Conservation (phyloP, 352 stramenopile species). For the Hyaloperonospora brassicae region DNA sequence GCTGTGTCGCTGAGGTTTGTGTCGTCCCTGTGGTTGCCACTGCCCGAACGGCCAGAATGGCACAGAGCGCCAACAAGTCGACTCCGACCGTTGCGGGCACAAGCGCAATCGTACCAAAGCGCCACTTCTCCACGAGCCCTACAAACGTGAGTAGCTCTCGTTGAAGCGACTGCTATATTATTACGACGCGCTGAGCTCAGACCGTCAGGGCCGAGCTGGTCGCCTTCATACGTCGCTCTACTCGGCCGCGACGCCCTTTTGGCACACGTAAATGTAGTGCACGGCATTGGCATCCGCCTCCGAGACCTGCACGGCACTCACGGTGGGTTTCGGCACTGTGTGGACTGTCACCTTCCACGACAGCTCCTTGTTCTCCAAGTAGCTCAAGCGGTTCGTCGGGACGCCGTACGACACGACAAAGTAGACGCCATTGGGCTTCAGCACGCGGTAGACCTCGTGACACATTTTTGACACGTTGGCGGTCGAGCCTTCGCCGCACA, state of each 20-base stretch:
- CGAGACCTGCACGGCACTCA: slow-evolving; percentile 89
- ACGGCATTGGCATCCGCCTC: slow-evolving; percentile 90
- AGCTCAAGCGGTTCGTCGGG: slow-evolving; percentile 92
- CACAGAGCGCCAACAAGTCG: too few species aligned
- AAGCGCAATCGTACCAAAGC: too few species aligned
- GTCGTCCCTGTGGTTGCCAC: too few species aligned
- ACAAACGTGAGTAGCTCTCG: too few species aligned
- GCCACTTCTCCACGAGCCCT: too few species aligned
- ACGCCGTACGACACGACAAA: slow-evolving; percentile 94
- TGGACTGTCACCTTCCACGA: slow-evolving; percentile 91
- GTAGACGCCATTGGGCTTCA: slow-evolving; percentile 93
- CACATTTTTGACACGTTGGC: slow-evolving; percentile 94
- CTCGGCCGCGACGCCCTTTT: slow-evolving; percentile 74
- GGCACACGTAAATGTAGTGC: slow-evolving; percentile 95
- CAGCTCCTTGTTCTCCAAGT: slow-evolving; percentile 94
- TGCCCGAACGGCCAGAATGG: too few species aligned
- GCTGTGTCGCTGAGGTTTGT: too few species aligned
- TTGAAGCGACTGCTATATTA: too few species aligned
- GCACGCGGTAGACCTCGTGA: slow-evolving; percentile 88
- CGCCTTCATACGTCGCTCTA: slow-evolving; percentile 3
- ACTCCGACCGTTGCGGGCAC: too few species aligned
- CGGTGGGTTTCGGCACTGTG: slow-evolving; percentile 93
- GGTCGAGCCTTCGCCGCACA: slow-evolving; percentile 93
- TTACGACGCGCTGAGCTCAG: too few species aligned
- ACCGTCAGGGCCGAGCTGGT: too few species aligned